Evolutionary conservation across 2,329 filamentous ascomycete species (phyloP).

Genomic region (Sclerotinia nivalis): DNA sequence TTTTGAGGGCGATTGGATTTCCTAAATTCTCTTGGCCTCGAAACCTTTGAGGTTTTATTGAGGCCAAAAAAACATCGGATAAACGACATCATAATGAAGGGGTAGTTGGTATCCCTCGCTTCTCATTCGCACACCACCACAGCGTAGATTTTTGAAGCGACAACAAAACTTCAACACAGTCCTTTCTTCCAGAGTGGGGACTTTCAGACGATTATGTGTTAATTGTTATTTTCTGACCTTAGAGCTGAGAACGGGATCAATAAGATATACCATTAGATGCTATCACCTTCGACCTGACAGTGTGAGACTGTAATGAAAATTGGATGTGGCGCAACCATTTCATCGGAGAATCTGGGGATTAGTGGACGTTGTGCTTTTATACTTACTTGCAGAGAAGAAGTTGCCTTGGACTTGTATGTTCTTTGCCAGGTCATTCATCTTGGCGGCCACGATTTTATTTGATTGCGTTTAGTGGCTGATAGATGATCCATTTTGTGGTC

Average conservation of each 20-base stretch:
- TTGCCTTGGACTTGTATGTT: not conserved
- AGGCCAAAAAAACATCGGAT: conserved; percentile 11
- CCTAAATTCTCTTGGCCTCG: not conserved
- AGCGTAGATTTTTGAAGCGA: not conserved
- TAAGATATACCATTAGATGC: conserved; percentile 16
- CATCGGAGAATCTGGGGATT: not conserved
- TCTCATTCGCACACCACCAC: not conserved
- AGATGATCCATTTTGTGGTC: not conserved
- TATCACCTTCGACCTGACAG: conserved; percentile 15
- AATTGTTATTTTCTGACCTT: not conserved
- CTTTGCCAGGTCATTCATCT: not conserved
- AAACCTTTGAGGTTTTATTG: not conserved
- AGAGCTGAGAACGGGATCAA: conserved; percentile 12
- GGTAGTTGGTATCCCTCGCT: not conserved
- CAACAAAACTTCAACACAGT: not conserved
- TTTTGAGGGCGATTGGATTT: conserved; percentile 26
- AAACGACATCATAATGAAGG: conserved; percentile 13
- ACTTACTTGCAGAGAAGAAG: not conserved
- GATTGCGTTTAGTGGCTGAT: conserved; percentile 5
- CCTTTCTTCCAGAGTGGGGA: not conserved
- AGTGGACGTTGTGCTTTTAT: conserved; percentile 1
- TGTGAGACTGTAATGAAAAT: conserved; percentile 1
- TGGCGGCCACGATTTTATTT: not conserved
- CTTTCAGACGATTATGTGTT: not conserved
- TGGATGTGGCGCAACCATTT: conserved; percentile 15